Percentiles rank a stretch among this genome's conserved stretches.
Conservation (phyloP, 306 rosid species). For the Crotalaria pallida region DNA sequence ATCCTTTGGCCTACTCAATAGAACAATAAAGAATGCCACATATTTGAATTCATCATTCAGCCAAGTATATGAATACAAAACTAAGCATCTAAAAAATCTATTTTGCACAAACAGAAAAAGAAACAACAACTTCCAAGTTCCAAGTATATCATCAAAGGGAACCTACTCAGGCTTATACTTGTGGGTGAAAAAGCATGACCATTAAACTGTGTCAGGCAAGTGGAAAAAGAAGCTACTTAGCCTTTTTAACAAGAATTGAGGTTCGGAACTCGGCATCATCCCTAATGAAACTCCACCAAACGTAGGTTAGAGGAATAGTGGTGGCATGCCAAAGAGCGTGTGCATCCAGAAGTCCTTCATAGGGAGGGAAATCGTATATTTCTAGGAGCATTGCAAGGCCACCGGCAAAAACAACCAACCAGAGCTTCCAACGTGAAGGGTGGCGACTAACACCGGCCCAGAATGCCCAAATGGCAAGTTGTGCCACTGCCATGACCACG, state of each 20-base stretch:
- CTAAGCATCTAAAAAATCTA: neutral
- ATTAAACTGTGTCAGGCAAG: neutral
- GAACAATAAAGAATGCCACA: neutral
- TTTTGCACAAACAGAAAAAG: neutral
- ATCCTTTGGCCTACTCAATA: constrained; percentile 7
- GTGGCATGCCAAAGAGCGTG: constrained; percentile 83
- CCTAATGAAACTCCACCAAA: constrained; percentile 87
- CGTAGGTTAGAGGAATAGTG: constrained; percentile 67
- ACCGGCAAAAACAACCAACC: constrained; percentile 61
- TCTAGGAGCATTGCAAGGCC: constrained; percentile 77
- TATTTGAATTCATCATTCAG: constrained; percentile 3
- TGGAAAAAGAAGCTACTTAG: constrained; percentile 39
- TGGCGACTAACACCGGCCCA: constrained; percentile 60
- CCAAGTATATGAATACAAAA: neutral
- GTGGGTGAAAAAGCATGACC: neutral
- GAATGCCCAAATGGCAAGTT: constrained; percentile 72
- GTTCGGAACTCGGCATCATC: constrained; percentile 67
- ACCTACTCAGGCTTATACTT: neutral
- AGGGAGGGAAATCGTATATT: constrained; percentile 72
- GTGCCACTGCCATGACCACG: constrained; percentile 53
- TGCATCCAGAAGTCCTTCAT: constrained; percentile 60
- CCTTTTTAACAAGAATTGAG: constrained; percentile 45
- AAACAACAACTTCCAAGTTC: constrained; percentile 11
- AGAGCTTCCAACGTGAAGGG: constrained; percentile 73
- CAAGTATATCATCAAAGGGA: neutral